phyloP scores from a whole-genome alignment of 331 rosid species.

The Rosa hybrid region DNA sequence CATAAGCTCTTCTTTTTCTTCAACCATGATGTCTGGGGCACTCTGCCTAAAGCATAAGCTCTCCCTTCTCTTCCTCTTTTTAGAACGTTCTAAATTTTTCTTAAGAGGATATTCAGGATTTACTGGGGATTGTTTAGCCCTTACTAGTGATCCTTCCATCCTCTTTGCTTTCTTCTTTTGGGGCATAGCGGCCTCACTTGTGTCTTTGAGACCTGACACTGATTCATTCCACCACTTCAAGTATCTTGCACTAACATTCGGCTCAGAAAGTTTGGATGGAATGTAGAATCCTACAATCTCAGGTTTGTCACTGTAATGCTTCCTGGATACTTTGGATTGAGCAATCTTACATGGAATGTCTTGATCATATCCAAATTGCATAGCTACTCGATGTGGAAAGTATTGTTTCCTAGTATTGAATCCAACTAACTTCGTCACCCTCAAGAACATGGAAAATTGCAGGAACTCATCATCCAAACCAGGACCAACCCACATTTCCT shows the following conservation, averaged over 20 bases:
- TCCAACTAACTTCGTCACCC: conserved; percentile 22
- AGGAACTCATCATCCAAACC: conserved; percentile 11
- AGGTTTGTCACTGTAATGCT: conserved; percentile 5
- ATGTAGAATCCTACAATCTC: conserved; percentile 26
- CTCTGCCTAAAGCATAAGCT: too few species aligned
- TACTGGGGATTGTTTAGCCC: too few species aligned
- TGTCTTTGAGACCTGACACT: conserved; percentile 6
- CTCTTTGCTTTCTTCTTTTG: neutral
- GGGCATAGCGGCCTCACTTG: neutral
- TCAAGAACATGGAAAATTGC: conserved; percentile 27
- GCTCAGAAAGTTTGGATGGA: conserved; percentile 39
- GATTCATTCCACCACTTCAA: conserved; percentile 51
- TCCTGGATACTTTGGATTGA: conserved; percentile 25
- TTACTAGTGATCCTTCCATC: too few species aligned
- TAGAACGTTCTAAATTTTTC: neutral
- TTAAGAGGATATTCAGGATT: neutral
- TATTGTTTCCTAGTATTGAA: neutral
- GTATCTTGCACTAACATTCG: conserved; percentile 37
- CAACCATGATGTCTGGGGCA: conserved; percentile 19
- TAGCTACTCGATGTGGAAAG: conserved; percentile 30
- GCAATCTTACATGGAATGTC: conserved; percentile 23
- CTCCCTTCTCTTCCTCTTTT: neutral
- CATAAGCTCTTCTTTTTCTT: conserved; percentile 38
- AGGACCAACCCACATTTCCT: conserved; percentile 22
- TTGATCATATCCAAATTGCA: conserved; percentile 40